Base-by-base conservation (phyloP, 1,284 basidiomycete species). In the Neotropicomus parvogracilis region DNA sequence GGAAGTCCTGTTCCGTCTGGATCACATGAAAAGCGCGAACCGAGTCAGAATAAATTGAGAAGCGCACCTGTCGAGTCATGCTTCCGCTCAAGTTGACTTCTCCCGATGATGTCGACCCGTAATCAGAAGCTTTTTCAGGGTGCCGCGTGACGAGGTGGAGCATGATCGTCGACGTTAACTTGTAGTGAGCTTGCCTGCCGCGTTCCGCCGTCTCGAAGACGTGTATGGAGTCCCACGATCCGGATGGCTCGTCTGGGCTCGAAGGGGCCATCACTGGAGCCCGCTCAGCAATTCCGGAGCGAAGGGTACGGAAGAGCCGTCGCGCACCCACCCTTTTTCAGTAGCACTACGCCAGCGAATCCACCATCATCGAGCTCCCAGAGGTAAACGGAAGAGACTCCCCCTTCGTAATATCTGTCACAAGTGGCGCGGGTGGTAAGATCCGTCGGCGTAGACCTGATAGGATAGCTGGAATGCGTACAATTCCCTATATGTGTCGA, bases 161-260 rank as follows among this genome's bases (percentile, higher is more conserved):
- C 91, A 99, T 97, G 54, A 99, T 83, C 3, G 97, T 99, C 33
- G 91, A 94, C 1, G 95, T 99, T 50, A 99, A 78, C 72, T 98
- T 98, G 75, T 99, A 99, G 63, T 91, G 91, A 3, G 95, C 92
- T 58, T 88, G 85, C 38, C 94, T 79, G 7, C 92, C 92, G 40
- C 93, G 82, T 66, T 97, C 94, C 24, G 81, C 78, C 3, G 89
- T 83, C 68, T 99, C 97, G 61, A 99, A 98, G 37, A 99, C 95
- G 67, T 99, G 97, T 52, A 99, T 91, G 4, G 94, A 97, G 68
- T 99, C 95, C 97, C 97, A 99, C 35, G 90, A 85, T 32, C 92
- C 91, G 0, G 81, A 79, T 3, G 85, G 83, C 57, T 86, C 85
- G 40, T 73, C 72, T 10, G 71, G 59, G 3, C 73, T 69, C 10